Conservation (phyloP, 2,329 filamentous ascomycete genomes). For the Neospermospora avenae region DNA sequence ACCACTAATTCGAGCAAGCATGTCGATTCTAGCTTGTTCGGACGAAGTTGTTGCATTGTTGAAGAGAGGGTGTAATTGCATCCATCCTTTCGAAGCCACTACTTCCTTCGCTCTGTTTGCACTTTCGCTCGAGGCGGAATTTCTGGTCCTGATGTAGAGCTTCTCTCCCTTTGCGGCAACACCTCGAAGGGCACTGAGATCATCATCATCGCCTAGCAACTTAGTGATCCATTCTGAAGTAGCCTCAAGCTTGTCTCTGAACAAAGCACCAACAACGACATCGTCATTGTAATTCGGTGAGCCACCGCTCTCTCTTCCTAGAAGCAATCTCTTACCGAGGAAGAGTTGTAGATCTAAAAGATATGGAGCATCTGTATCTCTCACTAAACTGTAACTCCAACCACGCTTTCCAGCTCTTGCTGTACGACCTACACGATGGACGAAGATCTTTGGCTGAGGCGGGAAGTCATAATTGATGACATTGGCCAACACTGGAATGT, state of each 20-base stretch:
- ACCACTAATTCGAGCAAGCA: constrained; percentile 84
- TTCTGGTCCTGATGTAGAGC: constrained; percentile 84
- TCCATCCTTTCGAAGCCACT: constrained; percentile 66
- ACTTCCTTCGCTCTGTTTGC: constrained; percentile 82
- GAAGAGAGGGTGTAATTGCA: constrained; percentile 77
- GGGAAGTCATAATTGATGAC: constrained; percentile 99
- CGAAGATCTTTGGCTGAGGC: constrained; percentile 92
- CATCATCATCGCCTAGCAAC: constrained; percentile 68
- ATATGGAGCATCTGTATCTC: constrained; percentile 86
- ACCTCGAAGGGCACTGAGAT: constrained; percentile 65
- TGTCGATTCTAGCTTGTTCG: constrained; percentile 73
- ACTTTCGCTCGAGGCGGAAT: constrained; percentile 85
- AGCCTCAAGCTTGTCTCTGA: constrained; percentile 69
- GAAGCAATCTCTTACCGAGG: constrained; percentile 75
- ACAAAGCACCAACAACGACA: constrained; percentile 75
- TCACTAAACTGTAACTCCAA: constrained; percentile 92
- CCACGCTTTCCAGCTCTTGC: constrained; percentile 89
- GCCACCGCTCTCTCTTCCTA: constrained; percentile 62
- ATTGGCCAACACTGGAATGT: constrained; percentile 93
- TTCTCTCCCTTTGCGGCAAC: constrained; percentile 89
- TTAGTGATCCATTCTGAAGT: constrained; percentile 83
- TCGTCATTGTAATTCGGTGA: constrained; percentile 74
- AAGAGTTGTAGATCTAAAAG: constrained; percentile 93
- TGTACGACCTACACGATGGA: constrained; percentile 93
- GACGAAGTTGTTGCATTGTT: constrained; percentile 61